phyloP scores from a whole-genome alignment of 495 filamentous ascomycete species.

The Xylaria nigripes region DNA sequence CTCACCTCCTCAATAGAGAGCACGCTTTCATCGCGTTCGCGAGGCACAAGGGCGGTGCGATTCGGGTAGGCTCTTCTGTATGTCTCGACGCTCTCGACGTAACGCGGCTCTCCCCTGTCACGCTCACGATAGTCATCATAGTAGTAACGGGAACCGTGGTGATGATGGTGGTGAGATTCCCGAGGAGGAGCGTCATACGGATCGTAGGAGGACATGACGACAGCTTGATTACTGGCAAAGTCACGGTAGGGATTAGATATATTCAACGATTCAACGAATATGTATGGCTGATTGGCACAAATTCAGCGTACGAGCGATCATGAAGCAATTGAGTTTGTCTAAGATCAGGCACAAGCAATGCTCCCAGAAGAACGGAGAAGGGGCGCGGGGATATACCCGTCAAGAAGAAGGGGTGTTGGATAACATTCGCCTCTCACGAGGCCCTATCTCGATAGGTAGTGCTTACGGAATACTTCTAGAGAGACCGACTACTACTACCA shows the following conservation, averaged over 20 bases:
- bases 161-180: constrained; percentile 27
- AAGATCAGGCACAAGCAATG: background rate
- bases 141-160: constrained; percentile 30
- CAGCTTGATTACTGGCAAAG: too few species aligned
- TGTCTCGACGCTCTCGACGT: constrained; percentile 42
- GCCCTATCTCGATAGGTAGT: too few species aligned
- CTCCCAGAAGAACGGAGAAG: background rate
- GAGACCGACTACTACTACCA: too few species aligned
- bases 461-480: too few species aligned
- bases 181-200: constrained; percentile 36
- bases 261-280: too few species aligned
- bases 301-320: too few species aligned
- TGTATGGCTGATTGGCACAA: too few species aligned
- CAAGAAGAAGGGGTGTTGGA: background rate
- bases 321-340: constrained; percentile 3
- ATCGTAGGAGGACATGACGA: constrained; percentile 41
- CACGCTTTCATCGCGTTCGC: constrained; percentile 49
- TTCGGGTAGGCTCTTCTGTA: constrained; percentile 35
- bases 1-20: constrained; percentile 58
- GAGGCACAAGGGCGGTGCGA: constrained; percentile 45
- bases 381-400: background rate
- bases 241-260: too few species aligned
- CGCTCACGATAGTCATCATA: constrained; percentile 39
- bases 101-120: constrained; percentile 39
- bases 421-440: too few species aligned